phyloP scores from a whole-genome alignment of 2,329 filamentous ascomycete species.

The Ploettnerulaceae sp. region DNA sequence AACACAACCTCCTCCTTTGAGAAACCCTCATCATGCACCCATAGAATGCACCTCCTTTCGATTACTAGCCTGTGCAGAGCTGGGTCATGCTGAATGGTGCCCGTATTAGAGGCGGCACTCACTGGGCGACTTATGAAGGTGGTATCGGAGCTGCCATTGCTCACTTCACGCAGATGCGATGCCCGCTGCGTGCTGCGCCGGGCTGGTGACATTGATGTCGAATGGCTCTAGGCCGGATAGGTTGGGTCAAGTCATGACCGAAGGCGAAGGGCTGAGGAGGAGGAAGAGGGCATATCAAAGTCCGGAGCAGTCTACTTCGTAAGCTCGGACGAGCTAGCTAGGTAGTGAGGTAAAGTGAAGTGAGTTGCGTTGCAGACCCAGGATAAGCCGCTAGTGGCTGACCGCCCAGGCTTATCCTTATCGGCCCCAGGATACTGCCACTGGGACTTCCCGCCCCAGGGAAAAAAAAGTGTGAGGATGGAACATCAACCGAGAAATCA shows the following conservation, averaged over 20 bases:
- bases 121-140: constrained; percentile 23
- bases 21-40: constrained; percentile 60
- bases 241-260: constrained; percentile 21
- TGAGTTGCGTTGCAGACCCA: no score
- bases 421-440: background rate
- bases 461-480: background rate
- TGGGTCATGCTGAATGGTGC: constrained; percentile 25
- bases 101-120: constrained; percentile 26
- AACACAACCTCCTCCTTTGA: constrained; percentile 74
- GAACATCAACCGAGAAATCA: background rate
- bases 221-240: constrained; percentile 17
- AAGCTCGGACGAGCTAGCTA: no score
- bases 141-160: constrained; percentile 29
- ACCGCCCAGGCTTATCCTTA: constrained; percentile 3
- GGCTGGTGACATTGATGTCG: constrained; percentile 22
- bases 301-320: no score
- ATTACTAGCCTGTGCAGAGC: constrained; percentile 17
- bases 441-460: background rate
- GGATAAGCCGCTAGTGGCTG: no score
- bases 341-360: background rate
- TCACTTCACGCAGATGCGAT: constrained; percentile 32
- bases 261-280: background rate
- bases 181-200: constrained; percentile 27
- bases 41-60: constrained; percentile 32
- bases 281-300: background rate